Conservation (phyloP, 2,329 filamentous ascomycete species). For the Stagonosporopsis cucurbitacearum region DNA sequence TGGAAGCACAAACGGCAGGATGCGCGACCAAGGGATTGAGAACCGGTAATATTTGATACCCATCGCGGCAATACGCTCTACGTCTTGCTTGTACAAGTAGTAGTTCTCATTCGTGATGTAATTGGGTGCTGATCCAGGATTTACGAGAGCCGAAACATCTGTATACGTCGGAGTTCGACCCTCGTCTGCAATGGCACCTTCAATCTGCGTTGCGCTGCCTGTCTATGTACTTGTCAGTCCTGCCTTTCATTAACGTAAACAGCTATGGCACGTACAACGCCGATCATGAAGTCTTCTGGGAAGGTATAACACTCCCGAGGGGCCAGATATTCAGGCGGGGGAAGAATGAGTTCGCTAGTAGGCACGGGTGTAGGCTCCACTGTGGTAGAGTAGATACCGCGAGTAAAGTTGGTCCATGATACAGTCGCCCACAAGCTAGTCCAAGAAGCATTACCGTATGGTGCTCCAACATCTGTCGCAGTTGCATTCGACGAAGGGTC, state of each 20-base stretch:
- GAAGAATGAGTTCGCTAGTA: constrained; percentile 61
- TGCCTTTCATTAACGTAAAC: too few relatives aligned
- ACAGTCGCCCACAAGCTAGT: constrained; percentile 47
- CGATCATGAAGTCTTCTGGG: constrained; percentile 53
- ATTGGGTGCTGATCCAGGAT: constrained; percentile 18
- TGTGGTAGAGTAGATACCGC: constrained; percentile 57
- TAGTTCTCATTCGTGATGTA: constrained; percentile 59
- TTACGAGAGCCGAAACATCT: constrained; percentile 23
- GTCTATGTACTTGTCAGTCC: constrained; percentile 13
- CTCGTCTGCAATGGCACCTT: constrained; percentile 43
- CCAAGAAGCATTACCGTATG: constrained; percentile 52
- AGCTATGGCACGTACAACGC: constrained; percentile 21
- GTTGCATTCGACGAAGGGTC: constrained; percentile 44
- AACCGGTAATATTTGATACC: constrained; percentile 61
- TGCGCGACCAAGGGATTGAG: constrained; percentile 60
- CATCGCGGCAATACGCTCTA: constrained; percentile 60
- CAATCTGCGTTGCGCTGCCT: constrained; percentile 37
- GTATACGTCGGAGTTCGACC: constrained; percentile 34
- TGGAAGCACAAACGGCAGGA: constrained; percentile 59
- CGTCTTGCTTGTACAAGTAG: constrained; percentile 64
- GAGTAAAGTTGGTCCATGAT: constrained; percentile 47
- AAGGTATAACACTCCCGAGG: constrained; percentile 59
- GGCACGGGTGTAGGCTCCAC: constrained; percentile 63
- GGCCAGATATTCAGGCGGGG: constrained; percentile 60
- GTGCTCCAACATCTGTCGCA: constrained; percentile 44